Conservation (phyloP, 441 rosid species). For the Sinapis alba region DNA sequence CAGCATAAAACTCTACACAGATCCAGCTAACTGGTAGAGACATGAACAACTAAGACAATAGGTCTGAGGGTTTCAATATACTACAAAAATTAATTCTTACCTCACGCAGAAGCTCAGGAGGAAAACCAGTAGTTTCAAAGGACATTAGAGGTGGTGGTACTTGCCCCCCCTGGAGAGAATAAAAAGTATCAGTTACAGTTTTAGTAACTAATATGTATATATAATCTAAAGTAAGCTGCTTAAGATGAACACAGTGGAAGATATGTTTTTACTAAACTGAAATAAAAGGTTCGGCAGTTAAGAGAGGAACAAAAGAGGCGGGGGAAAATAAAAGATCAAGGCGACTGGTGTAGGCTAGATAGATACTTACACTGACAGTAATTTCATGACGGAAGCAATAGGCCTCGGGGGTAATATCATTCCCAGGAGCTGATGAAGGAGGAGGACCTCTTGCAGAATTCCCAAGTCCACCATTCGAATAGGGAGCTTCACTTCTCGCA, state of each 20-base stretch:
- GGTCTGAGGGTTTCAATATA: background rate
- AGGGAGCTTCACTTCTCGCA: too few species aligned
- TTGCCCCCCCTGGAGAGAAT: constrained; percentile 62
- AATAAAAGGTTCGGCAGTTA: background rate
- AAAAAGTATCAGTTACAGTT: background rate
- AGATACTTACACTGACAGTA: constrained; percentile 69
- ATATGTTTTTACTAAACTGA: background rate
- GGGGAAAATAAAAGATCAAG: too few species aligned
- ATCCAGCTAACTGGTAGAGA: background rate
- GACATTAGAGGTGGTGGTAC: constrained; percentile 79
- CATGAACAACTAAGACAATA: background rate
- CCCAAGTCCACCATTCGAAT: too few species aligned
- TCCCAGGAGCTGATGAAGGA: constrained; percentile 45
- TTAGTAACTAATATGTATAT: background rate
- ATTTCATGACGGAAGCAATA: constrained; percentile 87
- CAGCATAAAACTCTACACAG: constrained; percentile 14
- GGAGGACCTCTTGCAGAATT: too few species aligned
- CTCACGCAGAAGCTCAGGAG: constrained; percentile 84
- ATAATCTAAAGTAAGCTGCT: background rate
- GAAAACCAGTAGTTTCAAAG: constrained; percentile 85
- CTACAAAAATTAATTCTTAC: constrained; percentile 39
- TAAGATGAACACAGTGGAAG: background rate
- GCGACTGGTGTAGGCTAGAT: too few species aligned
- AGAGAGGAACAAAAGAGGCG: too few species aligned
- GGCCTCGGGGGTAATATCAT: constrained; percentile 62